Evolutionary conservation across 176 grass and related monocot species (phyloP).

Genomic region (Bothriochloa decipiens): DNA sequence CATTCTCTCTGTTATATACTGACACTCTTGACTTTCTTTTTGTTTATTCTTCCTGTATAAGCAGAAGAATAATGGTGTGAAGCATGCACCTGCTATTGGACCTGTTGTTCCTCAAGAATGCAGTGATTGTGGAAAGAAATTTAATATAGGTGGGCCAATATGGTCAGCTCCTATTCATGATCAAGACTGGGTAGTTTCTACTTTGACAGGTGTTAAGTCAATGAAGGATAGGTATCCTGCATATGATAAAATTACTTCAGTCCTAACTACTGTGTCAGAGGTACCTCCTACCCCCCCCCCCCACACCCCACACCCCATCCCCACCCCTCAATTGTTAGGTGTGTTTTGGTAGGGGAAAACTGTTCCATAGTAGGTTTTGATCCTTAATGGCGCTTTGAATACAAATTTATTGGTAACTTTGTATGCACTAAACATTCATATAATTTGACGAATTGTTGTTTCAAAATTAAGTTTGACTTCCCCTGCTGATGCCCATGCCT

Average conservation of each 20-base stretch:
- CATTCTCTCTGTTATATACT: constrained; percentile 4
- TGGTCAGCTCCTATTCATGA: constrained; percentile 98
- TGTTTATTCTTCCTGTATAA: constrained; percentile 34
- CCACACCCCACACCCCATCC: not conserved
- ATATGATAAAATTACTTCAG: constrained; percentile 83
- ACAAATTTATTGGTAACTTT: not conserved
- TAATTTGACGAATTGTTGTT: not conserved
- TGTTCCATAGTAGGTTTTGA: not conserved
- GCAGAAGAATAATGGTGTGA: constrained; percentile 78
- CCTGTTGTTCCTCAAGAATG: constrained; percentile 95
- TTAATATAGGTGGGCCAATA: constrained; percentile 93
- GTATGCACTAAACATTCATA: not conserved
- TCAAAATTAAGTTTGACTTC: not conserved
- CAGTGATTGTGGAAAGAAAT: constrained; percentile 80
- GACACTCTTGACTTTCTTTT: constrained; percentile 32
- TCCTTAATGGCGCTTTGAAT: not conserved
- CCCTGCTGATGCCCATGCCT: not conserved
- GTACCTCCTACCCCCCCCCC: constrained; percentile 40
- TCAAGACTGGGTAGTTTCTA: constrained; percentile 91
- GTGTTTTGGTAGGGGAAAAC: not conserved
- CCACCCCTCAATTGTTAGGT: not conserved
- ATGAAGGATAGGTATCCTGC: constrained; percentile 88
- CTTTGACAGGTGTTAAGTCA: constrained; percentile 60
- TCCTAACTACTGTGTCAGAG: constrained; percentile 82
- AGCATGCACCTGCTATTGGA: constrained; percentile 83